Conservation (phyloP, 2,329 filamentous ascomycete genomes). For the Stemphylium vesicarium region DNA sequence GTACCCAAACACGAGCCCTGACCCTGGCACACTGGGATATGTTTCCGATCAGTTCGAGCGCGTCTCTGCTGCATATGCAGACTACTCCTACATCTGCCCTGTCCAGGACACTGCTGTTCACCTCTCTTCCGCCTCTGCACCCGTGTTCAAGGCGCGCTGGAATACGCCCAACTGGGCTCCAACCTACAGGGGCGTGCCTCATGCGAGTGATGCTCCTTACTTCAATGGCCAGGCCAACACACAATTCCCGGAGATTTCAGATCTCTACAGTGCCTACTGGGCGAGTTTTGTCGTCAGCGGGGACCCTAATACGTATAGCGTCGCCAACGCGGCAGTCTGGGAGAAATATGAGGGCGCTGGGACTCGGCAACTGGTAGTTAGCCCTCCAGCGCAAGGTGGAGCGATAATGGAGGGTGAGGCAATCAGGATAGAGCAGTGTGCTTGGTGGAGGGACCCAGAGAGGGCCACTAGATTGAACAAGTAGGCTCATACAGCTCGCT, state of each 20-base stretch:
- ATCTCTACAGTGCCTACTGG: conserved; percentile 44
- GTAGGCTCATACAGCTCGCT: conserved; percentile 4
- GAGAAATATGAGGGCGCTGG: conserved; percentile 31
- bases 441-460: conserved; percentile 43
- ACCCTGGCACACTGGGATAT: conserved; percentile 37
- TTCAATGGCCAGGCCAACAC: conserved; percentile 38
- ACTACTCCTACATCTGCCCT: conserved; percentile 47
- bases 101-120: conserved; percentile 42
- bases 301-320: conserved; percentile 40
- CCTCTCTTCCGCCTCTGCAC: conserved; percentile 27
- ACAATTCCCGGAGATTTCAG: conserved; percentile 38
- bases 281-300: conserved; percentile 47
- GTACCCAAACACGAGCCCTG: conserved; percentile 35
- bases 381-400: conserved; percentile 29
- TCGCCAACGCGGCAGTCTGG: conserved; percentile 35
- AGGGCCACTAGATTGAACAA: conserved; percentile 42
- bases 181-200: conserved; percentile 40
- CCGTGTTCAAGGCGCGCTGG: conserved; percentile 46
- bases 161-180: conserved; percentile 42
- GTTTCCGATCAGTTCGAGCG: conserved; percentile 55
- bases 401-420: conserved; percentile 37
- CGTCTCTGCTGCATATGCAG: conserved; percentile 50
- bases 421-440: conserved; percentile 39
- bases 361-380: conserved; percentile 31
- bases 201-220: conserved; percentile 39